These are phyloP conservation scores for Boletales sp. DNA, from an alignment of 768 basidiomycete species.

Conservation along the genomic window DNA sequence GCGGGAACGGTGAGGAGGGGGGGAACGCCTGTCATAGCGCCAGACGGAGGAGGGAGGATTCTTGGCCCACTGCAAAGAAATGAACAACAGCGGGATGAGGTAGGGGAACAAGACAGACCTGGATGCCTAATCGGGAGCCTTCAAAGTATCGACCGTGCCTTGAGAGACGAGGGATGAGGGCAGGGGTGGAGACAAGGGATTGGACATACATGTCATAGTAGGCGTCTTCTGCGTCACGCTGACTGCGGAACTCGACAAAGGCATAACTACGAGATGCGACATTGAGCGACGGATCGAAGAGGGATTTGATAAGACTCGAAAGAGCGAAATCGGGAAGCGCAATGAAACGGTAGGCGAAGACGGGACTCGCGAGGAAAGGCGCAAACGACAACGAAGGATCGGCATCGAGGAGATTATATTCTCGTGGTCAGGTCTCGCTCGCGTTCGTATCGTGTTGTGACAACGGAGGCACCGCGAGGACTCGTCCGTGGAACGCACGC, in stretches of 20 bases:
- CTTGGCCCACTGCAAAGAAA: slow-evolving; percentile 66
- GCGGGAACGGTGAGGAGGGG: slow-evolving; percentile 40
- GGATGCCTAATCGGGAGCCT: slow-evolving; percentile 70
- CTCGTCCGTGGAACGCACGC: slow-evolving; percentile 33
- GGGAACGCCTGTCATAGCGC: slow-evolving; percentile 64
- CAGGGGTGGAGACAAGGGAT: neutral
- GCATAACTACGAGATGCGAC: slow-evolving; percentile 68
- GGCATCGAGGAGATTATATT: slow-evolving; percentile 25
- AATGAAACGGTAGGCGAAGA: slow-evolving; percentile 28
- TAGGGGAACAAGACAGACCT: slow-evolving; percentile 38
- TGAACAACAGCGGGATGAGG: neutral
- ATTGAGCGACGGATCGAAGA: slow-evolving; percentile 54
- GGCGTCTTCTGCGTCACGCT: slow-evolving; percentile 77
- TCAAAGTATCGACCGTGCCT: slow-evolving; percentile 80
- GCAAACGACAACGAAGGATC: slow-evolving; percentile 30
- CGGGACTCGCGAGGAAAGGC: slow-evolving; percentile 25
- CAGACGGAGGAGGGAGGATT: slow-evolving; percentile 80
- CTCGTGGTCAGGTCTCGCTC: slow-evolving; percentile 23
- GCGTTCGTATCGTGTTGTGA: slow-evolving; percentile 26
- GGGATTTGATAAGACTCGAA: slow-evolving; percentile 35
- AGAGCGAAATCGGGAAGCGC: slow-evolving; percentile 31
- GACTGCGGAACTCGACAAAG: slow-evolving; percentile 79
- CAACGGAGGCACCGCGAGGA: slow-evolving; percentile 20
- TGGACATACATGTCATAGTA: slow-evolving; percentile 74
- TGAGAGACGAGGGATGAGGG: slow-evolving; percentile 9